Evolutionary conservation across 1,284 basidiomycete genomes (phyloP).

Genomic region (Rhodotorula sp.): DNA sequence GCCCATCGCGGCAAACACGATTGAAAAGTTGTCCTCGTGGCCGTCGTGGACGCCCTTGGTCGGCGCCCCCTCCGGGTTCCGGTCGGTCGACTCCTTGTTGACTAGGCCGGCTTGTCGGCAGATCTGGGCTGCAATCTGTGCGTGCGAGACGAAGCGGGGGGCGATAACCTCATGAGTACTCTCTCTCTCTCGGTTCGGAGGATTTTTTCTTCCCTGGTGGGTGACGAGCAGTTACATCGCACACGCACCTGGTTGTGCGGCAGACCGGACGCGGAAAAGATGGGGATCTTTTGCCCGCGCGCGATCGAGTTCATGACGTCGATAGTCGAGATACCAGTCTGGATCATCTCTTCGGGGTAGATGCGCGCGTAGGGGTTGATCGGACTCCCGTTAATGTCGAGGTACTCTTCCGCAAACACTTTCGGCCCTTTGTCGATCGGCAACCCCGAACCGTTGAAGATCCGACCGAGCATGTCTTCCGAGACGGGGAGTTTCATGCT

Average conservation of each 20-base stretch:
- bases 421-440: conserved; percentile 99
- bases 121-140: conserved; percentile 96
- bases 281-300: conserved; percentile 99
- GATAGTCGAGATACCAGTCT: conserved; percentile 99
- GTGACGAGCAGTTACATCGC: fast-evolving
- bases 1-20: conserved; percentile 99
- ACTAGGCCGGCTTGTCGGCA: conserved; percentile 98
- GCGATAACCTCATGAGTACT: neutral
- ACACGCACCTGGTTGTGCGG: conserved; percentile 88
- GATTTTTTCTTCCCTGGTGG: too few relatives aligned
- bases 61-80: conserved; percentile 57
- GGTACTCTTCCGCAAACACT: conserved; percentile 98
- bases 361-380: conserved; percentile 99
- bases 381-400: conserved; percentile 98
- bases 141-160: conserved; percentile 16
- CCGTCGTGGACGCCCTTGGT: conserved; percentile 97
- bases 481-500: conserved; percentile 99
- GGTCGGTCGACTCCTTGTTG: conserved; percentile 55
- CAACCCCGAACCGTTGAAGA: conserved; percentile 98
- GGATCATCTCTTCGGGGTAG: conserved; percentile 99
- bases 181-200: neutral
- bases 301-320: conserved; percentile 98
- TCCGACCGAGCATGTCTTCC: conserved; percentile 99
- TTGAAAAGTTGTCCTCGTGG: conserved; percentile 99
- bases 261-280: conserved; percentile 98